Evolutionary conservation across 805 yeast species (phyloP).

Genomic region (Kodamaea jinghongensis): DNA sequence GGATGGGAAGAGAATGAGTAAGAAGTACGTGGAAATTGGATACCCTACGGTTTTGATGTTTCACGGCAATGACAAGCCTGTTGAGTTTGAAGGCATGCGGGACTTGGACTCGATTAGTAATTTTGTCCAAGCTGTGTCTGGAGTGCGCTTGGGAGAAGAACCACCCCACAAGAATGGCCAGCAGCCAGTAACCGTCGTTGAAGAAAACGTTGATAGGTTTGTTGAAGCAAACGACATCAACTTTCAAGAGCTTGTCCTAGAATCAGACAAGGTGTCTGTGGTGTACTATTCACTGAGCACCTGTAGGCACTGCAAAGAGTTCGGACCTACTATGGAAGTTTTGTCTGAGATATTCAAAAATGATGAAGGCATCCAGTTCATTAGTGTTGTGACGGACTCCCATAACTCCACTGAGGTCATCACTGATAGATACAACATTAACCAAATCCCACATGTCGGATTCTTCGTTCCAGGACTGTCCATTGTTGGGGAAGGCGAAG

Average conservation of each 20-base stretch:
- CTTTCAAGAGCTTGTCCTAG: constrained; percentile 41
- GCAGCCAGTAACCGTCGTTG: background rate
- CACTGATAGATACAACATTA: constrained; percentile 4
- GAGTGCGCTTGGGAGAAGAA: constrained; percentile 17
- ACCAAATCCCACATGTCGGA: constrained; percentile 4
- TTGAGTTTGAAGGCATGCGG: constrained; percentile 56
- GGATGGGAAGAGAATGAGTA: constrained; percentile 47
- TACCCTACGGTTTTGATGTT: constrained; percentile 66
- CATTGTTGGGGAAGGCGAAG: constrained; percentile 6
- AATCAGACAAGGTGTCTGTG: constrained; percentile 31
- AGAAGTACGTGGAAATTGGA: constrained; percentile 53
- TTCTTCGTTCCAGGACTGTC: constrained; percentile 8
- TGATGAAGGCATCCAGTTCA: constrained; percentile 36
- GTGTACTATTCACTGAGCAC: constrained; percentile 59
- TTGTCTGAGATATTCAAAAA: constrained; percentile 47
- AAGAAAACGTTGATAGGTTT: constrained; percentile 3
- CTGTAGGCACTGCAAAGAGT: constrained; percentile 57
- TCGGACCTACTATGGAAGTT: constrained; percentile 49
- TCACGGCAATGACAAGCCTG: constrained; percentile 49
- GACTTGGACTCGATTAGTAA: constrained; percentile 48
- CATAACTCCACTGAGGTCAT: constrained; percentile 6
- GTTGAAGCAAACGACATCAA: constrained; percentile 32
- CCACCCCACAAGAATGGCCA: background rate
- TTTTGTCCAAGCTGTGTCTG: constrained; percentile 45
- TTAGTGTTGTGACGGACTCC: constrained; percentile 39